Conservation (phyloP, 2,329 filamentous ascomycete genomes). For the Cytospora mali region DNA sequence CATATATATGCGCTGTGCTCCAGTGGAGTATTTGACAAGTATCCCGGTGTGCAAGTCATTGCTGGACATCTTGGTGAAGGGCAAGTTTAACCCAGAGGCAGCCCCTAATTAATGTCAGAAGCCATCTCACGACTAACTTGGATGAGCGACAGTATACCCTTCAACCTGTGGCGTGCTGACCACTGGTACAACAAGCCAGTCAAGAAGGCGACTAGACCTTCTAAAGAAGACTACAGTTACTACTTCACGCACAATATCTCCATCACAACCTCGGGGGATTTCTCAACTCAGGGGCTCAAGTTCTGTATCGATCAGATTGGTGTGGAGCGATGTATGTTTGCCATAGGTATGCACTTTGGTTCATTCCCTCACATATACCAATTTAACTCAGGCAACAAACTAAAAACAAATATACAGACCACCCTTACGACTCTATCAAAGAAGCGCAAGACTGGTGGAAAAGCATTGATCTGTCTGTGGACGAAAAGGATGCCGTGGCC, state of each 20-base stretch:
- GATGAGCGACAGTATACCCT: conserved; percentile 41
- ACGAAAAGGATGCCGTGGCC: conserved; percentile 36
- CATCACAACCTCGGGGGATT: conserved; percentile 46
- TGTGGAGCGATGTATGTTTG: conserved; percentile 42
- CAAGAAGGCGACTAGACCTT: conserved; percentile 41
- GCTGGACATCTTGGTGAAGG: conserved; percentile 48
- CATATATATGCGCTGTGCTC: conserved; percentile 50
- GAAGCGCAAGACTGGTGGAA: conserved; percentile 41
- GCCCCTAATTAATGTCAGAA: not conserved
- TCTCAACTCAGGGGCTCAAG: conserved; percentile 43
- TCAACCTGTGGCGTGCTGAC: conserved; percentile 45
- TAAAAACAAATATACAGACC: conserved; percentile 33
- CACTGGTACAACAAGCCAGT: conserved; percentile 49
- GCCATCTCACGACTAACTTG: not conserved
- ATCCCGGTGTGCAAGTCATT: conserved; percentile 44
- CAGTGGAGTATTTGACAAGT: conserved; percentile 46
- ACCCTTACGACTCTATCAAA: conserved; percentile 40
- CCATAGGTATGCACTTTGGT: conserved; percentile 39
- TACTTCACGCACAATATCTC: conserved; percentile 46
- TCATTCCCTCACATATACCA: conserved; percentile 17
- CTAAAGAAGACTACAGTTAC: conserved; percentile 44
- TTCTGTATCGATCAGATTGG: conserved; percentile 45
- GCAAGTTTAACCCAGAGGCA: conserved; percentile 30
- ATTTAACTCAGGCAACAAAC: conserved; percentile 13
- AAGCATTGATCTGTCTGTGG: conserved; percentile 33